Evolutionary conservation across 2,329 filamentous ascomycete species (phyloP).

Genomic region (Zymoseptoria tritici): DNA sequence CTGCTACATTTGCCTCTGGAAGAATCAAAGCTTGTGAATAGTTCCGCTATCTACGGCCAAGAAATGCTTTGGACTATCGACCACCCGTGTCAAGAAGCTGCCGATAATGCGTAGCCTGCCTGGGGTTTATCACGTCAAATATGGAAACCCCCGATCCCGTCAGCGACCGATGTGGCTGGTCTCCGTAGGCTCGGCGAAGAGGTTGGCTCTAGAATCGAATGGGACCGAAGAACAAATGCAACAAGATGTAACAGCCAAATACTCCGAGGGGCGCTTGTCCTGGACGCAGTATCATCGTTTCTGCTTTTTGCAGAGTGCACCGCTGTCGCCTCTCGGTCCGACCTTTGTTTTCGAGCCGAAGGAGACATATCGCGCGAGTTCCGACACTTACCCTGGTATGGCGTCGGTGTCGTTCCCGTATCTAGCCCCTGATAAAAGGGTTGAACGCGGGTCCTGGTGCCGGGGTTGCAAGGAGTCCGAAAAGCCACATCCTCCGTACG

Average conservation of each 20-base stretch:
- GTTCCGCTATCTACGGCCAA: neutral
- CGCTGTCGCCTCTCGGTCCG: neutral
- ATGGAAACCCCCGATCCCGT: neutral
- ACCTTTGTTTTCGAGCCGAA: neutral
- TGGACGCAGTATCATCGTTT: neutral
- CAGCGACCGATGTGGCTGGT: neutral
- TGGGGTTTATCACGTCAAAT: neutral
- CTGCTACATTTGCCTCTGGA: conserved; percentile 5
- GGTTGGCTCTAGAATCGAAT: neutral
- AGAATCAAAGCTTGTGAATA: conserved; percentile 3
- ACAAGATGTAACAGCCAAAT: neutral
- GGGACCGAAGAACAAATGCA: neutral
- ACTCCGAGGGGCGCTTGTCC: neutral
- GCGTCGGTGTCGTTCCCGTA: conserved; percentile 2
- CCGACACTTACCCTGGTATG: conserved; percentile 4
- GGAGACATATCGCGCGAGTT: too few relatives aligned
- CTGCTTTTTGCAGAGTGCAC: neutral
- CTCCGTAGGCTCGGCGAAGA: neutral
- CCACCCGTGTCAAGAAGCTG: neutral
- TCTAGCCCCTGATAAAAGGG: neutral
- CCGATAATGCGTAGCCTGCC: conserved; percentile 4
- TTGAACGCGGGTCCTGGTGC: neutral
- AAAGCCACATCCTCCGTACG: too few relatives aligned
- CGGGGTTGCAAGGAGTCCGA: neutral
- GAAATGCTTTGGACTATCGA: conserved; percentile 1